These are phyloP conservation scores for Tagetes erecta DNA, from an alignment of 129 eudicot species.

Conservation along the genomic window DNA sequence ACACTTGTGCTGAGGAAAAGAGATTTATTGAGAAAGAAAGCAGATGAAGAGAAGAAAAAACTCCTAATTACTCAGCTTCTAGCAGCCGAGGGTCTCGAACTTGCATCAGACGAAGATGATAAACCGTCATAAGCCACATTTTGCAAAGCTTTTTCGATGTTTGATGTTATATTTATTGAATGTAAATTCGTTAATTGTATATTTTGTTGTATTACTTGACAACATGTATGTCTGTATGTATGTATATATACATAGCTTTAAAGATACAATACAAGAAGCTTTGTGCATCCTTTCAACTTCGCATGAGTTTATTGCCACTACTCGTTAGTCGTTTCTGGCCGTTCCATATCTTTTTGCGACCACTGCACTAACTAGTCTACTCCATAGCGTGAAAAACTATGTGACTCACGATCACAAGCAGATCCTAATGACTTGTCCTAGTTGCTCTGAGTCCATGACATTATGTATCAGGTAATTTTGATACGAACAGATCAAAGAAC, in stretches of 20 bases:
- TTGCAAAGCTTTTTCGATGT: not conserved
- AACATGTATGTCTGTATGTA: slow-evolving; percentile 12
- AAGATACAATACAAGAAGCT: slow-evolving; percentile 28
- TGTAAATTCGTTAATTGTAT: slow-evolving; percentile 27
- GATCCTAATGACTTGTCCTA: too few species aligned
- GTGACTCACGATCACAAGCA: too few species aligned
- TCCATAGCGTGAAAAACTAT: too few species aligned
- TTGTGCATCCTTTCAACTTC: not conserved
- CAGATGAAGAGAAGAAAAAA: slow-evolving; percentile 79
- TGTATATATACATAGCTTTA: slow-evolving; percentile 13
- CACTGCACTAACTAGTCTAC: too few species aligned
- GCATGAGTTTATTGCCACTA: too few species aligned
- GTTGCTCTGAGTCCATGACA: too few species aligned
- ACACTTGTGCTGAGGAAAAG: slow-evolving; percentile 84
- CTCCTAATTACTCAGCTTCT: slow-evolving; percentile 60
- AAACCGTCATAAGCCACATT: slow-evolving; percentile 3
- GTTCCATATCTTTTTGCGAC: too few species aligned
- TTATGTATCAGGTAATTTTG: not conserved
- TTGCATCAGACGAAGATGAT: slow-evolving; percentile 71
- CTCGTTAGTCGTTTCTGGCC: too few species aligned
- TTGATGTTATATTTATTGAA: slow-evolving; percentile 9
- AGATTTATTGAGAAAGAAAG: slow-evolving; percentile 84
- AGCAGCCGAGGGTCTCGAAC: slow-evolving; percentile 96
- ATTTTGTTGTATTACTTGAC: slow-evolving; percentile 11
- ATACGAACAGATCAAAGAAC: too few species aligned